Evolutionary conservation across 2,329 filamentous ascomycete genomes (phyloP), one percentile per base, ranked within the genome.

Genomic region (Bipolaris victoriae): DNA sequence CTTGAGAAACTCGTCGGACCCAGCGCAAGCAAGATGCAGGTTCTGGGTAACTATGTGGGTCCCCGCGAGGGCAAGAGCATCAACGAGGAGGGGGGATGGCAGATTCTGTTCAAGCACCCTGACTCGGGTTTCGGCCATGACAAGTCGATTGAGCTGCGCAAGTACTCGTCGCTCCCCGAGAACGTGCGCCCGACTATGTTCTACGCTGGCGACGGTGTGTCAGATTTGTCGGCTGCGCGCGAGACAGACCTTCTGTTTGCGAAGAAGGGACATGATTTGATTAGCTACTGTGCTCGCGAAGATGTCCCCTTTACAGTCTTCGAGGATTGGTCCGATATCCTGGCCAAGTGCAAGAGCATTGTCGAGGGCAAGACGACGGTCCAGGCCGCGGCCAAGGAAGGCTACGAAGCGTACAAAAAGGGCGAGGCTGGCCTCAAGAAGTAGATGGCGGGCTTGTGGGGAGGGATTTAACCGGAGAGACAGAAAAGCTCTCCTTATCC

Each of bases 171-270:
- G 24, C 82, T 96, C 41, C 87, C 91, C 0, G 82, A 82, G 13
- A 76, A 81, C 31, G 78, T 90, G 70, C 84, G 92, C 40, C 95
- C 95, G 2, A 88, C 87, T 37, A 86, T 98, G 79, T 92, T 98
- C 76, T 99, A 99, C 71, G 94, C 95, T 31, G 95, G 95, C 5
- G 63, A 65, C 37, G 63, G 63, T n/a, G 63, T 65, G 7, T 64
- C 61, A 1, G 63, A 65, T 41, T 54, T 65, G 10, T 62, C 91
- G 24, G 95, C 94, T 7, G 94, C 95, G 3, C 88, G 90, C 67
- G 93, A 98, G 82, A 97, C 93, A 2, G 92, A 98, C 75, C 79
- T 98, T 52, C 82, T 98, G 35, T 98, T 98, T 72, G 94, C 94
- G 51, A 97, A 97, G 83, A 89, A 90, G 63, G 94, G 92, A 20